These are phyloP conservation scores for Stylonectria norvegica DNA, from an alignment of 2,329 filamentous ascomycete species.

Conservation along the genomic window DNA sequence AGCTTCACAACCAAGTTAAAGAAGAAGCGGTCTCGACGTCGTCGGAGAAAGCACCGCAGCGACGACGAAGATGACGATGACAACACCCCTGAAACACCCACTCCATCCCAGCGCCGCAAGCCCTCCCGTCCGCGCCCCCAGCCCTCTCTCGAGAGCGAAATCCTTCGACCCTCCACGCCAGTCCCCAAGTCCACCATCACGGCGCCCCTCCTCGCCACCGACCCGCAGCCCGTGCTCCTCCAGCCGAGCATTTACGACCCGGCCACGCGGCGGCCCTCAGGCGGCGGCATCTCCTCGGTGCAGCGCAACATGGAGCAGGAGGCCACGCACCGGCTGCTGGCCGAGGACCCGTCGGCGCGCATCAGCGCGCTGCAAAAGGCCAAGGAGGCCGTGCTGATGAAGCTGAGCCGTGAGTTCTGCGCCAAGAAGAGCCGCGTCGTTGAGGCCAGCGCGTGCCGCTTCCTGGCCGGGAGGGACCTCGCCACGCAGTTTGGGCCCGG, in stretches of 20 bases:
- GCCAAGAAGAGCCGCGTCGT: constrained; percentile 30
- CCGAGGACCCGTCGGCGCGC: constrained; percentile 55
- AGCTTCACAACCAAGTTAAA: constrained; percentile 49
- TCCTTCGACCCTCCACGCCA: constrained; percentile 26
- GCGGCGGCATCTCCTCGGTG: constrained; percentile 52
- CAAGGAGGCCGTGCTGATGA: constrained; percentile 57
- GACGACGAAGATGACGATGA: constrained; percentile 29
- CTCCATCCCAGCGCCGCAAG: constrained; percentile 22
- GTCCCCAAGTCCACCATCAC: constrained; percentile 41
- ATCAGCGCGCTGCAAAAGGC: constrained; percentile 55
- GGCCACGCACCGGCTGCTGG: constrained; percentile 51
- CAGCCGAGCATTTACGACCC: constrained; percentile 58
- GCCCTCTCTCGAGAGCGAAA: constrained; percentile 24
- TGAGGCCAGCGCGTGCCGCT: constrained; percentile 34
- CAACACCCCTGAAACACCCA: constrained; percentile 13
- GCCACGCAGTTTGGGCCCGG: constrained; percentile 30
- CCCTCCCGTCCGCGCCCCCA: constrained; percentile 24
- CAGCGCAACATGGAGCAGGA: constrained; percentile 58
- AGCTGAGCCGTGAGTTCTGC: constrained; percentile 53
- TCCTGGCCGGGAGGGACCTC: constrained; percentile 30
- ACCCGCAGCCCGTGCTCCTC: constrained; percentile 51
- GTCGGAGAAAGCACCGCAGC: constrained; percentile 36
- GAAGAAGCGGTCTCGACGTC: constrained; percentile 39
- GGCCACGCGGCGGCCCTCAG: constrained; percentile 18
- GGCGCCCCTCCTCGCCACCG: constrained; percentile 47